A percentile compares a stretch with the other conserved stretches of the same genome.
phyloP scores from a whole-genome alignment of 257 asterid species.

The Nicotiana attenuata region DNA sequence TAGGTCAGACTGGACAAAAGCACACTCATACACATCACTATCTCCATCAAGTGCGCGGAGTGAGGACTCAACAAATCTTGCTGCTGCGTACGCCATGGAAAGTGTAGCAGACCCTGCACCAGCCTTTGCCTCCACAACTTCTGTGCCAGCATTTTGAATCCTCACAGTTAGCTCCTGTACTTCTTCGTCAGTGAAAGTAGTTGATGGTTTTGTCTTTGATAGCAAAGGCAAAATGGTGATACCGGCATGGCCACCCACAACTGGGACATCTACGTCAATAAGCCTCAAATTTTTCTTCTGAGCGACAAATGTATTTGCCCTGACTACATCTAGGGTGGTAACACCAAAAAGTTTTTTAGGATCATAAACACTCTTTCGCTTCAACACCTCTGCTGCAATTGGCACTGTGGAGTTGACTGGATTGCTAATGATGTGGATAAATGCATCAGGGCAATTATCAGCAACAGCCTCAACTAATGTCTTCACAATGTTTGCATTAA shows the following conservation, averaged over 20 bases:
- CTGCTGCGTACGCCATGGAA: constrained; percentile 92
- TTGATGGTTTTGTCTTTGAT: constrained; percentile 67
- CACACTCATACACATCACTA: constrained; percentile 69
- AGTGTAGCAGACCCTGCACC: constrained; percentile 94
- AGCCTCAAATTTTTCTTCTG: constrained; percentile 64
- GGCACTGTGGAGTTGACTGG: constrained; percentile 90
- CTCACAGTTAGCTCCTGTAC: constrained; percentile 62
- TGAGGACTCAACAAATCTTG: constrained; percentile 80
- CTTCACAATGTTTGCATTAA: constrained; percentile 72
- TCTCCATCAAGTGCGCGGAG: constrained; percentile 87
- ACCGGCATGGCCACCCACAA: constrained; percentile 85
- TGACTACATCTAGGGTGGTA: constrained; percentile 77
- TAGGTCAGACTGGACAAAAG: constrained; percentile 57
- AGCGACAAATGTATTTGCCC: constrained; percentile 75
- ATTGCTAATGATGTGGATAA: constrained; percentile 79
- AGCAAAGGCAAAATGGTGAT: constrained; percentile 72
- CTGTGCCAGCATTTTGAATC: constrained; percentile 88
- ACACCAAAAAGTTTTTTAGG: constrained; percentile 85
- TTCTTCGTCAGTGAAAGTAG: constrained; percentile 55
- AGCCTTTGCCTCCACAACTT: constrained; percentile 91
- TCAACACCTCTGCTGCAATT: constrained; percentile 82
- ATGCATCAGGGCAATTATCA: constrained; percentile 77
- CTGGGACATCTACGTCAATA: constrained; percentile 77
- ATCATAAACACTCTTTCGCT: constrained; percentile 61
- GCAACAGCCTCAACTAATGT: constrained; percentile 70